A percentile compares a stretch with the other conserved stretches of the same genome.
phyloP scores from a whole-genome alignment of 1,139 yeast species.

The Lodderomyces theae region DNA sequence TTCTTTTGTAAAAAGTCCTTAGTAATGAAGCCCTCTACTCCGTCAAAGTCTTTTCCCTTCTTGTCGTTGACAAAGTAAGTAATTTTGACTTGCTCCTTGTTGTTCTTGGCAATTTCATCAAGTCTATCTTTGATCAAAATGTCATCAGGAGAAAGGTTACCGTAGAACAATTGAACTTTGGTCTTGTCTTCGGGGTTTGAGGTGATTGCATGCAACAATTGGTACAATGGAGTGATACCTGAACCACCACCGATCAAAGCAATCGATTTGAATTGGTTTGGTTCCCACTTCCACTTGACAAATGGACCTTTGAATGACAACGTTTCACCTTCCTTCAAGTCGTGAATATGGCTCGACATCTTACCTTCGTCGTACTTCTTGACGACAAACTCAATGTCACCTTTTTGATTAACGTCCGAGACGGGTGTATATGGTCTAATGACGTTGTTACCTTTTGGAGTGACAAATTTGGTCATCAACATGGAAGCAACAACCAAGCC shows the following conservation, averaged over 20 bases:
- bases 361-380: slow-evolving; percentile 85
- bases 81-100: slow-evolving; percentile 67
- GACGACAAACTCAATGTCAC: slow-evolving; percentile 75
- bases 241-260: slow-evolving; percentile 97
- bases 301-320: slow-evolving; percentile 94
- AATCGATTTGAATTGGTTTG: slow-evolving; percentile 72
- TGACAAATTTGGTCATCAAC: slow-evolving; percentile 75
- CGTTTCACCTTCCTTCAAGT: slow-evolving; percentile 74
- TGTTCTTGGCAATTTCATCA: slow-evolving; percentile 59
- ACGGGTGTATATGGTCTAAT: slow-evolving; percentile 97
- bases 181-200: slow-evolving; percentile 75
- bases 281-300: slow-evolving; percentile 87
- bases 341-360: slow-evolving; percentile 73
- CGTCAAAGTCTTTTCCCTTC: slow-evolving; percentile 66
- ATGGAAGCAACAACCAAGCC: slow-evolving; percentile 85
- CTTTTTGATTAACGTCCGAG: slow-evolving; percentile 65
- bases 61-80: slow-evolving; percentile 73
- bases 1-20: slow-evolving; percentile 66
- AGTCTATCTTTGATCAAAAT: slow-evolving; percentile 77
- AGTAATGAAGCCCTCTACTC: slow-evolving; percentile 79
- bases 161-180: slow-evolving; percentile 68
- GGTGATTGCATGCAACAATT: slow-evolving; percentile 77
- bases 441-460: slow-evolving; percentile 83
- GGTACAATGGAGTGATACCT: slow-evolving; percentile 93
- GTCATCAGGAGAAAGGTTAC: slow-evolving; percentile 75